phyloP scores from a whole-genome alignment of 345 rosid species.

The Streptanthus diversifolius region DNA sequence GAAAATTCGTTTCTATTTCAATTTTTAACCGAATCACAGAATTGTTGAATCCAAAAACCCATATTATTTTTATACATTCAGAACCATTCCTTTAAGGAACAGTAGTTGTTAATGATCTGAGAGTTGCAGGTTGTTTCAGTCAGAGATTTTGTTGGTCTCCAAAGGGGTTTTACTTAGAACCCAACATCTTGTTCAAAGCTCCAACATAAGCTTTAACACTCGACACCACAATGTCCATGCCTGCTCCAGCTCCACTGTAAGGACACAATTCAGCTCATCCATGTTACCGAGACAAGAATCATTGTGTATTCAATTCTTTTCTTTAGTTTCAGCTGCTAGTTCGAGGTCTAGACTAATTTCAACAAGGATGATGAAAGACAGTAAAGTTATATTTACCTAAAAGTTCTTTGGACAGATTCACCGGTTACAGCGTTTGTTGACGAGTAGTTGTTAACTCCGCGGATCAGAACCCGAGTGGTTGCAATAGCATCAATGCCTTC shows the following conservation, averaged over 20 bases:
- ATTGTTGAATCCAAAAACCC: background rate
- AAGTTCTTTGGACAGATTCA: conserved; percentile 54
- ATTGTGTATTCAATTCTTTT: background rate
- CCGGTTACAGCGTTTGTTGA: conserved; percentile 56
- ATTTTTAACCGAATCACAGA: background rate
- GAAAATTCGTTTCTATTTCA: background rate
- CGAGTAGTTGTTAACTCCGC: conserved; percentile 42
- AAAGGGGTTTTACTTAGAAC: conserved; percentile 31
- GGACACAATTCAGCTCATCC: background rate
- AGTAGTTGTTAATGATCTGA: background rate
- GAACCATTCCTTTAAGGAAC: background rate
- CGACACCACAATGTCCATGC: conserved; percentile 83
- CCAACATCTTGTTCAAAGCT: conserved; percentile 81
- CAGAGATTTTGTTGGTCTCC: conserved; percentile 36
- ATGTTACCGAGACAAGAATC: background rate
- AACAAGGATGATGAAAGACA: background rate
- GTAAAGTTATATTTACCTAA: conserved; percentile 49
- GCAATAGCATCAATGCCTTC: conserved; percentile 99
- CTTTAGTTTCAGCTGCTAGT: background rate
- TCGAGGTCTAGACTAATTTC: background rate
- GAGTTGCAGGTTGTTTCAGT: conserved; percentile 33
- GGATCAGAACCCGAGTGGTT: conserved; percentile 80
- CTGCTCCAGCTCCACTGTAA: conserved; percentile 72
- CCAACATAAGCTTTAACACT: conserved; percentile 84
- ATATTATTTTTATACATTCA: background rate